Evolutionary conservation across 441 rosid genomes (phyloP), one percentile per base, ranked within the genome.

Genomic region (Theobroma grandiflorum): DNA sequence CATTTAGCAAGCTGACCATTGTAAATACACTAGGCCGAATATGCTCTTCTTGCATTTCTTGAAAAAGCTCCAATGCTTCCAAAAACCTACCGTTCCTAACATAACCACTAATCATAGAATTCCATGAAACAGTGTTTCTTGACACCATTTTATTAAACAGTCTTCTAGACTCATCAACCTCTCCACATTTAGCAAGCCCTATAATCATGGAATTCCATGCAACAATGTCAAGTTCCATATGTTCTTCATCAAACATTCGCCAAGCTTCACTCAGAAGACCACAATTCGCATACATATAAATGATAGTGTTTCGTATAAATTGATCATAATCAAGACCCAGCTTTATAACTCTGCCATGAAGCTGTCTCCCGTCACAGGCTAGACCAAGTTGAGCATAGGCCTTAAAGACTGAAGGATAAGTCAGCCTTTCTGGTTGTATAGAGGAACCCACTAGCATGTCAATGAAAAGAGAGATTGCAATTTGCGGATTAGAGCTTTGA

Each of bases 331-430:
- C 83, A 65, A 94, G 89, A 16, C 96, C 97, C 33, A 83, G 78
- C 78, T 96, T 94, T 40, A 91, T 45, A 69, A 93, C 86, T 64
- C 91, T 92, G 61, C 90, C 98, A 62, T 90, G 99, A 58, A 96
- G 87, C 81, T 90, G 93, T 64, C 82, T 84, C 64, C 98, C 98
- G 33, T 88, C 79, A 50, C 15, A 66, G 71, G 91, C 92, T 65
- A 78, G 22, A 38, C 91, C 90, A 49, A 96, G 88, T 42, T 83
- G 89, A 70, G 91, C 79, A 79, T 77, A 94, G 14, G 96, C 93
- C 88, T 93, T 93, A 7, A 96, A 94, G 22, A 94, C 92, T 4
- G 98, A 93, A 77, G 98, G 98, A 75, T 89, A 96, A 64, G 98
- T 93, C 65, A 92, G 83, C 53, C 90, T 86, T 55, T 87, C 90